Evolutionary conservation across 805 yeast species (phyloP).

Genomic region (Cyberlindnera saturnus): DNA sequence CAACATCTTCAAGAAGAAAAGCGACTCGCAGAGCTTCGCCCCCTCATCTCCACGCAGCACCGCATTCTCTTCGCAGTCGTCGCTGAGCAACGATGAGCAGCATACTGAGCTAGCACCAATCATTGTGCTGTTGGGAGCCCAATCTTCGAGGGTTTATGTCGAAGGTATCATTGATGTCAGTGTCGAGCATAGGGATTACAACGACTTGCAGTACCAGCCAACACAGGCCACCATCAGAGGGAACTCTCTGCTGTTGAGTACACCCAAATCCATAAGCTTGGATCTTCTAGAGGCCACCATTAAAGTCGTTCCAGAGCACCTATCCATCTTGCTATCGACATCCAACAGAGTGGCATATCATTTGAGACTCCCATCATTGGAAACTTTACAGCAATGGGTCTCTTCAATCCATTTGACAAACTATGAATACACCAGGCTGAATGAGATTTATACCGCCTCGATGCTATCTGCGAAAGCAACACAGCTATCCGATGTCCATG

Average conservation of each 20-base stretch:
- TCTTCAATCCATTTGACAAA: constrained; percentile 47
- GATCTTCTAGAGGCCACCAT: constrained; percentile 17
- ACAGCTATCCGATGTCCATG: constrained; percentile 50
- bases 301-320: constrained; percentile 2
- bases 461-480: constrained; percentile 53
- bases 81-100: not conserved
- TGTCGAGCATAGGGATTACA: constrained; percentile 21
- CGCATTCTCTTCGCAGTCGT: not conserved
- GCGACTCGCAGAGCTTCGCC: too few relatives aligned
- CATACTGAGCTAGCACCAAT: constrained; percentile 67
- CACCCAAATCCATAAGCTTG: constrained; percentile 33
- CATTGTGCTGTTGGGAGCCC: constrained; percentile 64
- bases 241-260: constrained; percentile 5
- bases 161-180: constrained; percentile 39
- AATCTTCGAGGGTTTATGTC: constrained; percentile 55
- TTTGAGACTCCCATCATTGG: constrained; percentile 13
- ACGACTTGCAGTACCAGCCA: constrained; percentile 2
- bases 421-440: constrained; percentile 50
- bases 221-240: constrained; percentile 36
- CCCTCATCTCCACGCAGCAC: not conserved
- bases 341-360: constrained; percentile 16
- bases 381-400: constrained; percentile 30
- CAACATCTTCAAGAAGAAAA: too few relatives aligned
- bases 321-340: constrained; percentile 7
- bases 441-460: constrained; percentile 63